A percentile compares a stretch with the other conserved stretches of the same genome.
phyloP scores from a whole-genome alignment of 1,284 basidiomycete species.

The Kalmanozyma brasiliensis region DNA sequence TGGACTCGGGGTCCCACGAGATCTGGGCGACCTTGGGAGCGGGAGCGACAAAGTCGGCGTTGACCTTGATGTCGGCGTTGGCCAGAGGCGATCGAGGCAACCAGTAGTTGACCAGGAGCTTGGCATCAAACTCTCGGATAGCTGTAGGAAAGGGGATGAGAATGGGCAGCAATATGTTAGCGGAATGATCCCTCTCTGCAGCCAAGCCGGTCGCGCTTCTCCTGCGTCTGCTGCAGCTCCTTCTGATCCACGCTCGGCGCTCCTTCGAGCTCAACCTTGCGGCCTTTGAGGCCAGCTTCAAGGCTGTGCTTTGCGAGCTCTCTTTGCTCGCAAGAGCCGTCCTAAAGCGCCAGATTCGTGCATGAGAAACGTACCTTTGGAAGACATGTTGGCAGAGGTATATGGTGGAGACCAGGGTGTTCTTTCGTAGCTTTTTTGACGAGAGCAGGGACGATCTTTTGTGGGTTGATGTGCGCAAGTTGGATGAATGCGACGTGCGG shows the following conservation, averaged over 20 bases:
- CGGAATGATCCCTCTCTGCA: too few species aligned
- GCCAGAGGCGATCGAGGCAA: conserved; percentile 64
- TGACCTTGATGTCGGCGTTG: conserved; percentile 55
- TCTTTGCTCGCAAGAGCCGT: not conserved
- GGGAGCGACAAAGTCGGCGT: conserved; percentile 62
- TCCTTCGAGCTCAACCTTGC: conserved; percentile 1
- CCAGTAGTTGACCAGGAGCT: conserved; percentile 68
- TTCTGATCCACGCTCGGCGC: too few species aligned
- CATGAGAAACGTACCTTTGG: conserved; percentile 47
- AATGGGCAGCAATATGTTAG: too few species aligned
- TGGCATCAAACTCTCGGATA: conserved; percentile 67
- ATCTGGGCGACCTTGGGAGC: conserved; percentile 69
- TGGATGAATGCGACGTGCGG: conserved; percentile 20
- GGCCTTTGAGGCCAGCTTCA: not conserved
- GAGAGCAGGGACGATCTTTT: conserved; percentile 1
- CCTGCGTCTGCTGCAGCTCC: too few species aligned
- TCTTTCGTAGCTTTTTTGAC: conserved; percentile 7
- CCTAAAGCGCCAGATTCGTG: not conserved
- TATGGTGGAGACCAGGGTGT: conserved; percentile 2
- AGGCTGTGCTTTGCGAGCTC: not conserved
- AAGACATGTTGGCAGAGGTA: conserved; percentile 44
- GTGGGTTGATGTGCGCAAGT: not conserved
- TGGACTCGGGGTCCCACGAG: conserved; percentile 84
- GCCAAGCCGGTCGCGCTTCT: too few species aligned
- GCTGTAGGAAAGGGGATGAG: conserved; percentile 34